phyloP scores from a whole-genome alignment of 352 stramenopile genomes.

The Phytophthora idaei region DNA sequence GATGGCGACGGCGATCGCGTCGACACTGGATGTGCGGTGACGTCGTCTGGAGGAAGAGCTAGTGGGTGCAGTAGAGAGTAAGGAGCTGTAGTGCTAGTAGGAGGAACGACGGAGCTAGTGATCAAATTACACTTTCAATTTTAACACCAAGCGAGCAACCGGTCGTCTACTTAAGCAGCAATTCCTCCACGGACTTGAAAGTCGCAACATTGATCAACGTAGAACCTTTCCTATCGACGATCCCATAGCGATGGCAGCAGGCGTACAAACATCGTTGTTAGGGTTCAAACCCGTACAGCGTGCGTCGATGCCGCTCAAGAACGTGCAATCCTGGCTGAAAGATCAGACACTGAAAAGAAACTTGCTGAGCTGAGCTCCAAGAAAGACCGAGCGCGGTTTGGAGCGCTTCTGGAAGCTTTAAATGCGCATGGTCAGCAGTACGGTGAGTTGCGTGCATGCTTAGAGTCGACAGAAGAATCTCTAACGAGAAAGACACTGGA shows the following conservation, averaged over 20 bases:
- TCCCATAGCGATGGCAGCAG: no score
- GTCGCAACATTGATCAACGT: not conserved
- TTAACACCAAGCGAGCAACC: not conserved
- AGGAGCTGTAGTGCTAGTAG: not conserved
- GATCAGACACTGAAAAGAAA: constrained; percentile 41
- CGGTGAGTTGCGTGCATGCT: constrained; percentile 24
- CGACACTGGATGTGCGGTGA: not conserved
- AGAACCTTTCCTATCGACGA: no score
- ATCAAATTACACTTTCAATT: not conserved
- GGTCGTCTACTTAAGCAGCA: not conserved
- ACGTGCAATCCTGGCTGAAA: constrained; percentile 40
- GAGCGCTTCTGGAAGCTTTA: constrained; percentile 37
- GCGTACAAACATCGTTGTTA: no score
- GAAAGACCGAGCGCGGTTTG: constrained; percentile 49
- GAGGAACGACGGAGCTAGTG: not conserved
- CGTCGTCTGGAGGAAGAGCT: not conserved
- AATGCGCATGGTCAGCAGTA: constrained; percentile 34
- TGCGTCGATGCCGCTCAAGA: constrained; percentile 23
- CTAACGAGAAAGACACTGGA: constrained; percentile 44
- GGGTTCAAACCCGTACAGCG: no score
- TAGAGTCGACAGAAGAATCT: constrained; percentile 29
- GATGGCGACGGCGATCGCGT: not conserved
- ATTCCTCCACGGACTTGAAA: not conserved
- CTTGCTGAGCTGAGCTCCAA: constrained; percentile 31
- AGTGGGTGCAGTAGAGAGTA: not conserved